phyloP scores from a whole-genome alignment of 2,329 filamentous ascomycete species.

The Bimuria novae-zelandiae region DNA sequence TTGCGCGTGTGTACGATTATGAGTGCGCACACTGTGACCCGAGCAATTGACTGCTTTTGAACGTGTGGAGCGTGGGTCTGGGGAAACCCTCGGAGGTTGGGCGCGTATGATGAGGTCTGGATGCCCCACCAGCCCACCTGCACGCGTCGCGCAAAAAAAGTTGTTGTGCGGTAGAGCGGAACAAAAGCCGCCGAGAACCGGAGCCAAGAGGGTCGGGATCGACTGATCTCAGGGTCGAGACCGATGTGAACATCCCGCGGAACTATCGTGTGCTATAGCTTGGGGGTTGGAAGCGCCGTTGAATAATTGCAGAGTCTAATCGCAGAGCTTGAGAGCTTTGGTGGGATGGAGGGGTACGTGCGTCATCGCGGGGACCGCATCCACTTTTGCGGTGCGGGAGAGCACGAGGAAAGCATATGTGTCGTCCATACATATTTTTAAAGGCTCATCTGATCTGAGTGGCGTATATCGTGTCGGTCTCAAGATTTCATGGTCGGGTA shows the following conservation, averaged over 20 bases:
- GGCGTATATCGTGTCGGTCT: too few relatives aligned
- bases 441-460: too few relatives aligned
- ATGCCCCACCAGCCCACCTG: conserved; percentile 10
- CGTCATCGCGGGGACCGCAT: too few relatives aligned
- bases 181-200: conserved; percentile 20
- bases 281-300: neutral
- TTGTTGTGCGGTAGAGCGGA: conserved; percentile 6
- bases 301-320: conserved; percentile 1
- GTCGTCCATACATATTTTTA: too few relatives aligned
- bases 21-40: neutral
- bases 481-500: too few relatives aligned
- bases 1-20: neutral
- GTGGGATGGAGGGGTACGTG: neutral
- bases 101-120: conserved; percentile 4
- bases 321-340: neutral
- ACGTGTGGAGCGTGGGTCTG: conserved; percentile 7
- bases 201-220: conserved; percentile 8
- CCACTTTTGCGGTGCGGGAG: too few relatives aligned
- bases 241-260: neutral
- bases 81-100: conserved; percentile 9
- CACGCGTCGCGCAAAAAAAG: conserved; percentile 14
- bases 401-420: too few relatives aligned
- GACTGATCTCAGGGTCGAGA: neutral
- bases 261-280: neutral
- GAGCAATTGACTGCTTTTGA: conserved; percentile 6